These are phyloP conservation scores for Mortierella sp. DNA, from an alignment of 371 early-diverging fungal species.

Conservation along the genomic window DNA sequence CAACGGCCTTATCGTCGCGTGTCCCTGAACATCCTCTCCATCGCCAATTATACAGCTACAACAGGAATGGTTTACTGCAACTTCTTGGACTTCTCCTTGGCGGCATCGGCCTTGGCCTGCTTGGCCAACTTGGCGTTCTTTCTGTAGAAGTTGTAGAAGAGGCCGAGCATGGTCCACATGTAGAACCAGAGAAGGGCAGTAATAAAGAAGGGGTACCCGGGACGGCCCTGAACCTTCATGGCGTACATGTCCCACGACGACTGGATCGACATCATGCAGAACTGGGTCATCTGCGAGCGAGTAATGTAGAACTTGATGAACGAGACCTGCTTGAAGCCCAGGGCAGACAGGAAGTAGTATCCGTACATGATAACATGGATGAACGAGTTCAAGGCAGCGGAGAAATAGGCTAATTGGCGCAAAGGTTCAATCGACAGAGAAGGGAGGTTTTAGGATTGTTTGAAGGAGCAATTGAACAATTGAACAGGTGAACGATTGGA, in stretches of 20 bases:
- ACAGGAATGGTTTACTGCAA: conserved; percentile 29
- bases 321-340: conserved; percentile 63
- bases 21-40: neutral
- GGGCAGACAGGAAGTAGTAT: conserved; percentile 66
- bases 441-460: neutral
- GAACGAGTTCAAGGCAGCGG: conserved; percentile 71
- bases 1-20: neutral
- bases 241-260: conserved; percentile 62
- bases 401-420: conserved; percentile 62
- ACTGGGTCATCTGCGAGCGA: conserved; percentile 73
- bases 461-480: neutral
- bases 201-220: conserved; percentile 65
- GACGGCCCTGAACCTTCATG: conserved; percentile 49
- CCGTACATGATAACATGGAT: conserved; percentile 79
- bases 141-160: conserved; percentile 73
- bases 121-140: conserved; percentile 55
- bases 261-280: conserved; percentile 69
- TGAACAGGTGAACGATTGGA: neutral
- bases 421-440: neutral
- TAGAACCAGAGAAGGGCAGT: conserved; percentile 69
- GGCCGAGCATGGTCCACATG: conserved; percentile 75
- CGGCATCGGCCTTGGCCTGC: conserved; percentile 50
- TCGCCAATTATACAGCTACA: neutral
- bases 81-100: conserved; percentile 53
- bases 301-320: conserved; percentile 74